A percentile compares a stretch with the other conserved stretches of the same genome.
Conservation (phyloP, 805 yeast species). For the Ogataea philodendri region DNA sequence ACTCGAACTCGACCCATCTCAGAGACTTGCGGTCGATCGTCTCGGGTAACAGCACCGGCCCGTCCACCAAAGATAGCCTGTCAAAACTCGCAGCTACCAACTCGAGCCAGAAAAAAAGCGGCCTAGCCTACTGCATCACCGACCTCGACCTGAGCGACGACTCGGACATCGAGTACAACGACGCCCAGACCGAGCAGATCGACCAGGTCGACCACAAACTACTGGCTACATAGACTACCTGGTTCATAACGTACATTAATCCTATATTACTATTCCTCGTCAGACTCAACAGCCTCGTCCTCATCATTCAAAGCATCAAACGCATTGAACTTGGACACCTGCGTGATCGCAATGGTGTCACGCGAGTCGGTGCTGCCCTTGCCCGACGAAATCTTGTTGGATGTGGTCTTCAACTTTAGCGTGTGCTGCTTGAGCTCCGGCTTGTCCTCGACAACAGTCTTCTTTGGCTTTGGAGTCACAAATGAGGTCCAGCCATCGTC, state of each 20-base stretch:
- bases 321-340: slow-evolving; percentile 68
- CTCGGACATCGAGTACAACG: slow-evolving; percentile 9
- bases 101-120: slow-evolving; percentile 15
- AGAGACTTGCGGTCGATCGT: slow-evolving; percentile 38
- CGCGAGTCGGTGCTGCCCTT: slow-evolving; percentile 65
- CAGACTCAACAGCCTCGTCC: slow-evolving; percentile 36
- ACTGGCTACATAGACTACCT: slow-evolving; percentile 6
- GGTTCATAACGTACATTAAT: slow-evolving; percentile 15
- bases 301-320: slow-evolving; percentile 71
- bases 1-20: slow-evolving; percentile 33
- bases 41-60: slow-evolving; percentile 10
- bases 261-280: slow-evolving; percentile 23
- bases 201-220: slow-evolving; percentile 7
- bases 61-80: slow-evolving; percentile 10
- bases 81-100: slow-evolving; percentile 12
- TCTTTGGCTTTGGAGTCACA: slow-evolving; percentile 42
- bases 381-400: slow-evolving; percentile 70
- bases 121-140: slow-evolving; percentile 24
- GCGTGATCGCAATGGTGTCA: slow-evolving; percentile 68
- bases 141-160: slow-evolving; percentile 24
- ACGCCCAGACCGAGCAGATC: slow-evolving; percentile 6
- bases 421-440: slow-evolving; percentile 45
- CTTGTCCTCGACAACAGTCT: slow-evolving; percentile 48
- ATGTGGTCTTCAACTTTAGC: slow-evolving; percentile 64
- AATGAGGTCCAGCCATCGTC: slow-evolving; percentile 84